Conservation (phyloP, 2,329 filamentous ascomycete genomes). For the Grosmannia clavigera region DNA sequence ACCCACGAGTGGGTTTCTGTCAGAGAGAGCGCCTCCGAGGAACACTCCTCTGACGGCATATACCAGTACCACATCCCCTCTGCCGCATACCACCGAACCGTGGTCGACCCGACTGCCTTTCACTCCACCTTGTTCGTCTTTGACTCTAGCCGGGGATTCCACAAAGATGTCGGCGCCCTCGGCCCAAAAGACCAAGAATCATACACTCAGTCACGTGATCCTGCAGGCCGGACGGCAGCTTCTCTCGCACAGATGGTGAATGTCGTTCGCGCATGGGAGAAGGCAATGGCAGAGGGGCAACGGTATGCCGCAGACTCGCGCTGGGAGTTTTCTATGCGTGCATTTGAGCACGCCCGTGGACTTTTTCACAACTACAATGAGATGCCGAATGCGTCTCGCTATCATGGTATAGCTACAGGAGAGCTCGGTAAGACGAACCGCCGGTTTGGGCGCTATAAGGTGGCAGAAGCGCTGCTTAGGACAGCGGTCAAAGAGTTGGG, state of each 20-base stretch:
- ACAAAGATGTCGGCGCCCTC: slow-evolving; percentile 18
- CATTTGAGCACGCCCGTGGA: slow-evolving; percentile 15
- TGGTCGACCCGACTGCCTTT: slow-evolving; percentile 16
- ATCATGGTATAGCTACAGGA: slow-evolving; percentile 13
- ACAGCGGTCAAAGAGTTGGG: slow-evolving; percentile 12
- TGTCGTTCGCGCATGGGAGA: slow-evolving; percentile 11
- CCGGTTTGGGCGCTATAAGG: slow-evolving; percentile 18
- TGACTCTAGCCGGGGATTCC: slow-evolving; percentile 21
- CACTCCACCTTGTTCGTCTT: slow-evolving; percentile 26
- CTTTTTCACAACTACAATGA: slow-evolving; percentile 9
- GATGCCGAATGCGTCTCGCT: slow-evolving; percentile 7
- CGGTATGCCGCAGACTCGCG: slow-evolving; percentile 9
- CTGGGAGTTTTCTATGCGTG: slow-evolving; percentile 14
- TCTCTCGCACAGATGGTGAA: slow-evolving; percentile 13
- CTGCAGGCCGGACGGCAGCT: slow-evolving; percentile 11
- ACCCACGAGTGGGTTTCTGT: slow-evolving; percentile 14
- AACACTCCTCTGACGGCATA: slow-evolving; percentile 10
- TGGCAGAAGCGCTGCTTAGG: slow-evolving; percentile 15
- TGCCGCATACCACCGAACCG: slow-evolving; percentile 17
- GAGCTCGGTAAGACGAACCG: slow-evolving; percentile 19
- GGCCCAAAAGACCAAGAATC: slow-evolving; percentile 17
- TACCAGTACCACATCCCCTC: slow-evolving; percentile 19
- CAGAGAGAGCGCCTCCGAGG: neutral
- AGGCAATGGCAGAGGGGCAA: slow-evolving; percentile 10
- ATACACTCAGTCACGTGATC: slow-evolving; percentile 14